Percentiles rank a stretch among this genome's conserved stretches.
Conservation (phyloP, 78 protist species). For the Dictyostelium purpureum region DNA sequence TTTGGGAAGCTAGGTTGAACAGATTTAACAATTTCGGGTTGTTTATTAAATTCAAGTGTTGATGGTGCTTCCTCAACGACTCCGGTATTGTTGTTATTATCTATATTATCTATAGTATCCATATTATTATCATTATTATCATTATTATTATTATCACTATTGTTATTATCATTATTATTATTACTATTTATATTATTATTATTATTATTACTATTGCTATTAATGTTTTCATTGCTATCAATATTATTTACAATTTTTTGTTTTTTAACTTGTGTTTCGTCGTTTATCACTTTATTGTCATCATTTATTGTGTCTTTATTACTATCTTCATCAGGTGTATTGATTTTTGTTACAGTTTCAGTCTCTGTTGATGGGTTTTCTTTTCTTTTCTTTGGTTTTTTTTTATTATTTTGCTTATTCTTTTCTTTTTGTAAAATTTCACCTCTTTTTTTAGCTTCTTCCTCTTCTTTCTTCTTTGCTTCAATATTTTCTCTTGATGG, state of each 20-base stretch:
- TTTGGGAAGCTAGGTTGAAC: no score
- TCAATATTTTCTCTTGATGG: conserved; percentile 44
- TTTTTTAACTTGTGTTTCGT: background rate
- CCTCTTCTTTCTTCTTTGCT: background rate
- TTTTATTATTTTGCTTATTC: background rate
- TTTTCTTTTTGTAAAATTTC: background rate
- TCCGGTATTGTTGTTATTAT: background rate
- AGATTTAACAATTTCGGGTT: no score
- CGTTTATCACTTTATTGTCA: background rate
- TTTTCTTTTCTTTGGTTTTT: background rate
- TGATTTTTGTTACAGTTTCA: background rate
- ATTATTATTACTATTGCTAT: background rate
- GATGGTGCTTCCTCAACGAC: conserved; percentile 23
- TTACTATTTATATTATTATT: conserved; percentile 16
- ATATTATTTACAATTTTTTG: background rate
- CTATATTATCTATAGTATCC: background rate
- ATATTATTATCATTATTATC: background rate
- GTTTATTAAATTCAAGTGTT: conserved; percentile 5
- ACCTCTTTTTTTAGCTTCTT: conserved; percentile 41
- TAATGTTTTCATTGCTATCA: no score
- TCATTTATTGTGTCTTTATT: background rate
- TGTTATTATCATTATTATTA: conserved; percentile 1
- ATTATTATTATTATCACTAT: background rate
- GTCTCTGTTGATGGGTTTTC: background rate
- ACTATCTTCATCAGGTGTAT: background rate